Evolutionary conservation across 2,329 filamentous ascomycete species (phyloP), one percentile per base, ranked within the genome.

Genomic region (Fusarium sp.): DNA sequence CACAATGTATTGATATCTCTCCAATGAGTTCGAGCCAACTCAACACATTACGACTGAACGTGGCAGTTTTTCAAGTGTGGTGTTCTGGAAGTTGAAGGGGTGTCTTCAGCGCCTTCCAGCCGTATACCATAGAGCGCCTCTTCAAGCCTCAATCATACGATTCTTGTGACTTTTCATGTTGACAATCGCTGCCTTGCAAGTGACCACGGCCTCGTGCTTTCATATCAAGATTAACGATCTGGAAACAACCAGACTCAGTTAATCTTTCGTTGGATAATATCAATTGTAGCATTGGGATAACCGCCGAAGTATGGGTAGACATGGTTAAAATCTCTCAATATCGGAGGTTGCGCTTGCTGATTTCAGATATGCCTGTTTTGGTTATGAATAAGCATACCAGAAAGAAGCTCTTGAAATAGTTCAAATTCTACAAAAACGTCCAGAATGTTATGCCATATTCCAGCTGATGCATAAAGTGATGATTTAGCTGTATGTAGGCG

Each of bases 121-220:
- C 39, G 17, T 22, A 62, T 51, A 64, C 63, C 54, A 65, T 48
- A 35, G n/a, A 52, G 38, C 73, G 61, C 70, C 67, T 28, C 39
- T 41, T 57, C 31, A 47, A 69, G 60, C 54, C 51, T 45, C 44
- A 45, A 75, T 74, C 73, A 64, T 76, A 75, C 73, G 73, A 74
- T 72, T 52, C 24, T 63, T 64, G 42, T 69, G 33, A 48, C 44
- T 39, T 41, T 51, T 18, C 39, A 33, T 48, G 35, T 60, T 44
- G 42, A 49, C 47, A 48, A 45, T 31, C 33, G 39, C 9, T 60
- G 44, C 45, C 35, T 24, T 57, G 42, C 39, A 33, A 36, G 35
- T 52, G 52, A 54, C 48, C 38, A 52, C 18, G 47, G 42, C 35
- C 44, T 18, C 31, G 41, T 47, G 35, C 17, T 51, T 57, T 24